These are phyloP conservation scores for Coccinonectria pachysandricola DNA, from an alignment of 2,329 filamentous ascomycete species.

Conservation along the genomic window DNA sequence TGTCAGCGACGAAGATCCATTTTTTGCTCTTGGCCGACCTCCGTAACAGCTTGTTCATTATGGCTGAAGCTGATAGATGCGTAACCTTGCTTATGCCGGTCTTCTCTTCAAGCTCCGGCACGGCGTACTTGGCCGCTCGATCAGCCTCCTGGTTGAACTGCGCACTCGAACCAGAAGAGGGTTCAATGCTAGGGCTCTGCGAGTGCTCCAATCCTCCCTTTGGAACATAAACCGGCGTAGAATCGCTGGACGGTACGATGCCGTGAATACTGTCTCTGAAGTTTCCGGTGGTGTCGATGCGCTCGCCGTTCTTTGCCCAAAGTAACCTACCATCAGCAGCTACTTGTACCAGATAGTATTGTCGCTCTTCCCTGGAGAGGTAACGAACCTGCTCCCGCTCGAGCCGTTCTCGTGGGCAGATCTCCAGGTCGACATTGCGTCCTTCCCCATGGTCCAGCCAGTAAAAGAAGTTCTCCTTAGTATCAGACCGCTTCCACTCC, in stretches of 20 bases:
- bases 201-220: constrained; percentile 7
- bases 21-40: constrained; percentile 76
- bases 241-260: constrained; percentile 52
- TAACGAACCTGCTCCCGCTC: constrained; percentile 77
- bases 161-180: constrained; percentile 24
- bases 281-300: constrained; percentile 64
- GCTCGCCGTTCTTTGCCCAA: constrained; percentile 74
- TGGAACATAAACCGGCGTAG: constrained; percentile 42
- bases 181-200: constrained; percentile 8
- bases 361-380: constrained; percentile 68
- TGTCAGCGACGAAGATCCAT: constrained; percentile 91
- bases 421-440: constrained; percentile 54
- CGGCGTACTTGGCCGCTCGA: constrained; percentile 54
- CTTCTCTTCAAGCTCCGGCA: constrained; percentile 49
- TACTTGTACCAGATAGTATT: constrained; percentile 70
- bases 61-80: constrained; percentile 58
- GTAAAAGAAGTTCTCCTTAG: constrained; percentile 84
- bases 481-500: constrained; percentile 69
- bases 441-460: constrained; percentile 83
- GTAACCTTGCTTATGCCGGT: constrained; percentile 44
- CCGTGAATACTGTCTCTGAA: constrained; percentile 75
- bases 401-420: constrained; percentile 62
- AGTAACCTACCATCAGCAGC: constrained; percentile 66
- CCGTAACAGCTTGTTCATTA: constrained; percentile 70
- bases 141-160: constrained; percentile 43